A percentile compares a stretch with the other conserved stretches of the same genome.
These are phyloP conservation scores for Gaillardinia entomophila DNA, from an alignment of 805 yeast genomes.

Conservation along the genomic window DNA sequence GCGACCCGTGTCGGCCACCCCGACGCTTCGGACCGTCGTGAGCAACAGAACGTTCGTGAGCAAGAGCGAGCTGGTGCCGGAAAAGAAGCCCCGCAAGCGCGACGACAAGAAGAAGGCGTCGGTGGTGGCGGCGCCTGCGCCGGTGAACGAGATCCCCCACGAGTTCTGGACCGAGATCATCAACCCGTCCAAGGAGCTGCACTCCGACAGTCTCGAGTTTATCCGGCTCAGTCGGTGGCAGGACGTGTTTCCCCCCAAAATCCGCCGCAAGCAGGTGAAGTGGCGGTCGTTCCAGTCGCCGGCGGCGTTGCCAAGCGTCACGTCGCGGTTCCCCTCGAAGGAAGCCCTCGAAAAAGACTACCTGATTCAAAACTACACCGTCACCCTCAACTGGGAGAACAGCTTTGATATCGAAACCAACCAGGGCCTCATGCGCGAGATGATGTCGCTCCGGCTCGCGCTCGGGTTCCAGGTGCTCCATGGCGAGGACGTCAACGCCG, in stretches of 20 bases:
- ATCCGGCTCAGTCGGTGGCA: conserved; percentile 84
- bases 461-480: conserved; percentile 88
- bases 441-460: conserved; percentile 77
- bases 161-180: conserved; percentile 30
- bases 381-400: conserved; percentile 58
- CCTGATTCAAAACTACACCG: conserved; percentile 78
- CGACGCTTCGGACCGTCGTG: conserved; percentile 1
- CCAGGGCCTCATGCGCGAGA: conserved; percentile 66
- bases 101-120: conserved; percentile 1
- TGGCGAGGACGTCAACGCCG: conserved; percentile 59
- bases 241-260: conserved; percentile 75
- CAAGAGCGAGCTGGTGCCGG: neutral
- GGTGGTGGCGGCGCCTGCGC: conserved; percentile 3
- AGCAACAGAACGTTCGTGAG: neutral
- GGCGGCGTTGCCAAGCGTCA: conserved; percentile 81
- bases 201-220: conserved; percentile 47
- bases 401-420: conserved; percentile 45
- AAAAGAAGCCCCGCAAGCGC: conserved; percentile 1
- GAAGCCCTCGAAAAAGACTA: conserved; percentile 67
- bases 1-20: neutral
- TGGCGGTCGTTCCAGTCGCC: conserved; percentile 95
- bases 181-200: conserved; percentile 72
- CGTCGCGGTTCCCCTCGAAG: conserved; percentile 69
- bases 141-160: conserved; percentile 14
- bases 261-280: conserved; percentile 63